Conservation (phyloP, 306 rosid genomes). For the Fagus crenata region DNA sequence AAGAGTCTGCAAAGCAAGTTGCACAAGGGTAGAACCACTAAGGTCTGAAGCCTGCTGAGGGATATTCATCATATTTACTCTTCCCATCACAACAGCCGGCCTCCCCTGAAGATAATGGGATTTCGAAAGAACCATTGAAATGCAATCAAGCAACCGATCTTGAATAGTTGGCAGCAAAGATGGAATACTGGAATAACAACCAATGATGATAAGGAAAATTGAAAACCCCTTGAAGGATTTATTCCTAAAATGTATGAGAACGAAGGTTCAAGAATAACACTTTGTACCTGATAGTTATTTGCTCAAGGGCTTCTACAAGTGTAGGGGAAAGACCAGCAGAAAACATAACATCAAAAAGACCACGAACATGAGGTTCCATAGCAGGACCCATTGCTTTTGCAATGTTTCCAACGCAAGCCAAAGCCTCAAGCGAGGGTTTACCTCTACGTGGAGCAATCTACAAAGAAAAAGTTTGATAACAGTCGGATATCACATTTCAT, state of each 20-base stretch:
- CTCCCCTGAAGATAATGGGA: slow-evolving; percentile 73
- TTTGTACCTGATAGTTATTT: slow-evolving; percentile 67
- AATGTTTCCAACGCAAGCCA: slow-evolving; percentile 98
- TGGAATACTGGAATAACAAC: slow-evolving; percentile 66
- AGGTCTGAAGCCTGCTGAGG: slow-evolving; percentile 78
- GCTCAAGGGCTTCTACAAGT: slow-evolving; percentile 90
- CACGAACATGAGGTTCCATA: slow-evolving; percentile 86
- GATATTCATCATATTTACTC: slow-evolving; percentile 54
- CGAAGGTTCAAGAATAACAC: slow-evolving; percentile 14
- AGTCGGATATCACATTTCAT: slow-evolving; percentile 30
- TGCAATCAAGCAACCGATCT: slow-evolving; percentile 87
- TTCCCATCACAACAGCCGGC: slow-evolving; percentile 49
- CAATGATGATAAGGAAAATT: slow-evolving; percentile 16
- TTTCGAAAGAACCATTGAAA: slow-evolving; percentile 86
- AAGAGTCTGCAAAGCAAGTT: slow-evolving; percentile 94
- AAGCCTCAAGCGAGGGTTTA: slow-evolving; percentile 93
- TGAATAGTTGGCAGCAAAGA: slow-evolving; percentile 87
- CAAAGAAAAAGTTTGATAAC: slow-evolving; percentile 34
- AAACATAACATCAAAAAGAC: slow-evolving; percentile 91
- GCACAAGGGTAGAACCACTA: slow-evolving; percentile 72
- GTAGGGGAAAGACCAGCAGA: slow-evolving; percentile 86
- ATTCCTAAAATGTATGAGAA: slow-evolving; percentile 1
- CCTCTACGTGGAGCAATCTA: slow-evolving; percentile 98
- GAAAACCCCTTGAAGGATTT: slow-evolving; percentile 11
- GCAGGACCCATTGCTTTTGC: slow-evolving; percentile 92